These are phyloP conservation scores for Rhodotorula sp. DNA, from an alignment of 1,284 basidiomycete species.

Conservation along the genomic window DNA sequence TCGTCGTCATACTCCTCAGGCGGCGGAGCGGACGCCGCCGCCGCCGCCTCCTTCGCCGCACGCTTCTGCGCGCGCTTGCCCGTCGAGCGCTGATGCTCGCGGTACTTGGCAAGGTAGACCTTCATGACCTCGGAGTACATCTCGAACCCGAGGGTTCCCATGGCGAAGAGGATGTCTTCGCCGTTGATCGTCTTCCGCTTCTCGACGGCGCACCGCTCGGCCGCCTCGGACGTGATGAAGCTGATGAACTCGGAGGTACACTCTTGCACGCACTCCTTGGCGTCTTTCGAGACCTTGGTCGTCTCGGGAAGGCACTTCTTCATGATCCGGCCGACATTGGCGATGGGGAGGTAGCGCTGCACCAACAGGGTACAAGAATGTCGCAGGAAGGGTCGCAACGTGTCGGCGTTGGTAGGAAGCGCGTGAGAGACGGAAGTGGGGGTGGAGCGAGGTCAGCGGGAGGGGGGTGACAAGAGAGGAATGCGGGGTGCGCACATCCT, in stretches of 20 bases:
- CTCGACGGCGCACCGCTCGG: constrained; percentile 51
- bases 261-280: constrained; percentile 53
- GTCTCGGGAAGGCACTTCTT: constrained; percentile 44
- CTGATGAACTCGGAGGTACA: constrained; percentile 53
- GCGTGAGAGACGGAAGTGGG: not conserved
- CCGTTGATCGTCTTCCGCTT: constrained; percentile 80
- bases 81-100: constrained; percentile 50
- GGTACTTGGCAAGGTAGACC: constrained; percentile 83
- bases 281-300: constrained; percentile 48
- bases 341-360: constrained; percentile 46
- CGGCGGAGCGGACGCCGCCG: not conserved
- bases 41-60: constrained; percentile 17
- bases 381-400: not conserved
- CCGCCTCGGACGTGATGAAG: constrained; percentile 53
- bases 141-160: constrained; percentile 87
- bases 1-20: constrained; percentile 14
- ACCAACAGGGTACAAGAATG: not conserved
- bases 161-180: constrained; percentile 75
- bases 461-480: not conserved
- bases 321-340: constrained; percentile 47
- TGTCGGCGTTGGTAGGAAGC: not conserved
- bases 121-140: constrained; percentile 86
- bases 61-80: constrained; percentile 39
- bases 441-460: not conserved
- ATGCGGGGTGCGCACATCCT: constrained; percentile 30